These are phyloP conservation scores for Glycine latifolia DNA, from an alignment of 306 rosid genomes.

Conservation along the genomic window DNA sequence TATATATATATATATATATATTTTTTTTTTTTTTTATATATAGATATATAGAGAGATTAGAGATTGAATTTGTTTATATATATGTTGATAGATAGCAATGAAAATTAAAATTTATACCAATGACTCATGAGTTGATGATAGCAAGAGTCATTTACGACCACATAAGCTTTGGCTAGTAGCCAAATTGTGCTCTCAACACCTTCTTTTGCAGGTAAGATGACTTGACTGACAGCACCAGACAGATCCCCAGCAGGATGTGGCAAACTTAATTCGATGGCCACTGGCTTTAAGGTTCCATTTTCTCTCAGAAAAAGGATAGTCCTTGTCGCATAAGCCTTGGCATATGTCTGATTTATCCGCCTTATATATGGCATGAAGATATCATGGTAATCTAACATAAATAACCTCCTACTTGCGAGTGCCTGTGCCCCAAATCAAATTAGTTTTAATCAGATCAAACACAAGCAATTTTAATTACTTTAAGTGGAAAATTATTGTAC, in stretches of 20 bases:
- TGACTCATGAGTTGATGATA: conserved; percentile 87
- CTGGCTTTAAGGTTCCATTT: conserved; percentile 74
- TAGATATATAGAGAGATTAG: too few species aligned
- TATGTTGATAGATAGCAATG: too few species aligned
- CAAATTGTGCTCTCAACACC: conserved; percentile 72
- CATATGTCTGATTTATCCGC: conserved; percentile 61
- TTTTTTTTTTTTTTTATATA: too few species aligned
- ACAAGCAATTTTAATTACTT: too few species aligned
- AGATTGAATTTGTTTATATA: too few species aligned
- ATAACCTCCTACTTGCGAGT: conserved; percentile 53
- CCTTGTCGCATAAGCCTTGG: conserved; percentile 75
- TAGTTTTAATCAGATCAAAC: too few species aligned
- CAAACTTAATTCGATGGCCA: conserved; percentile 76
- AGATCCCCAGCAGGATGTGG: conserved; percentile 73
- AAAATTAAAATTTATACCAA: conserved; percentile 54
- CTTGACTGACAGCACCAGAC: conserved; percentile 63
- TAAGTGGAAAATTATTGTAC: too few species aligned
- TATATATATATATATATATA: too few species aligned
- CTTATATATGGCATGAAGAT: conserved; percentile 71
- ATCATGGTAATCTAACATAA: conserved; percentile 80
- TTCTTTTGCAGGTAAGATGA: conserved; percentile 58
- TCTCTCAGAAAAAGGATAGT: conserved; percentile 67
- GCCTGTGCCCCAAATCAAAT: conserved; percentile 58
- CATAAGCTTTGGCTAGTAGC: conserved; percentile 88
- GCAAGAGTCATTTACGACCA: conserved; percentile 73